A percentile compares a stretch with the other conserved stretches of the same genome.
Conservation (phyloP, 2,329 filamentous ascomycete genomes). For the Ophiobolus disseminans region DNA sequence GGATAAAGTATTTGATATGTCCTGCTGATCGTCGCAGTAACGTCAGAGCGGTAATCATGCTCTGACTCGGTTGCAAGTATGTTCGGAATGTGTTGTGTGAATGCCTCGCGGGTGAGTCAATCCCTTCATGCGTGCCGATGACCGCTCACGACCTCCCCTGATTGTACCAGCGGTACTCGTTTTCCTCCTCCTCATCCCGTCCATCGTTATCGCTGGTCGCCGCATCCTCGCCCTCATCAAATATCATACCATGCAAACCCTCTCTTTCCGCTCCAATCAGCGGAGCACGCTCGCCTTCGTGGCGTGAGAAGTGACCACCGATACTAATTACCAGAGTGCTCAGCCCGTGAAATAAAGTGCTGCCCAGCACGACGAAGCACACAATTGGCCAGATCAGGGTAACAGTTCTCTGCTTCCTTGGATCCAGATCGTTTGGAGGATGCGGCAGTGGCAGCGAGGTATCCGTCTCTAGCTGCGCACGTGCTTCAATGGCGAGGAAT, state of each 20-base stretch:
- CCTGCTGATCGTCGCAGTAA: too few relatives aligned
- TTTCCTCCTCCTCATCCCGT: not conserved
- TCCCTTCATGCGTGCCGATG: too few relatives aligned
- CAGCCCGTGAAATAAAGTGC: slow-evolving; percentile 62
- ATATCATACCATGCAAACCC: slow-evolving; percentile 58
- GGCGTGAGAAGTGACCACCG: slow-evolving; percentile 55
- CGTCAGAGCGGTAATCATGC: too few relatives aligned
- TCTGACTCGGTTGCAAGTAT: too few relatives aligned
- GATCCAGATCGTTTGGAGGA: slow-evolving; percentile 49
- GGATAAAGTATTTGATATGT: too few relatives aligned
- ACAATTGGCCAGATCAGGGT: slow-evolving; percentile 62
- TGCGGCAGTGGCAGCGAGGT: slow-evolving; percentile 54
- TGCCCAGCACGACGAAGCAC: slow-evolving; percentile 62
- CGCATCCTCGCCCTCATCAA: slow-evolving; percentile 45
- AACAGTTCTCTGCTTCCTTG: slow-evolving; percentile 49
- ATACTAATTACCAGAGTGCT: slow-evolving; percentile 61
- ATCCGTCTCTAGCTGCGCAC: slow-evolving; percentile 60
- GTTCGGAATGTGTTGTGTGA: too few relatives aligned
- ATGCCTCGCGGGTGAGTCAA: too few relatives aligned
- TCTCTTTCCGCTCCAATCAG: slow-evolving; percentile 60
- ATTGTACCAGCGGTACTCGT: not conserved
- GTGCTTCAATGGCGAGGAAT: slow-evolving; percentile 64
- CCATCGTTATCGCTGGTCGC: slow-evolving; percentile 4
- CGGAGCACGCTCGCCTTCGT: slow-evolving; percentile 58
- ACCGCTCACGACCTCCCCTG: too few relatives aligned